Evolutionary conservation across 2,329 filamentous ascomycete genomes (phyloP), one percentile per base, ranked within the genome.

Genomic region (Fusarium anguioides): DNA sequence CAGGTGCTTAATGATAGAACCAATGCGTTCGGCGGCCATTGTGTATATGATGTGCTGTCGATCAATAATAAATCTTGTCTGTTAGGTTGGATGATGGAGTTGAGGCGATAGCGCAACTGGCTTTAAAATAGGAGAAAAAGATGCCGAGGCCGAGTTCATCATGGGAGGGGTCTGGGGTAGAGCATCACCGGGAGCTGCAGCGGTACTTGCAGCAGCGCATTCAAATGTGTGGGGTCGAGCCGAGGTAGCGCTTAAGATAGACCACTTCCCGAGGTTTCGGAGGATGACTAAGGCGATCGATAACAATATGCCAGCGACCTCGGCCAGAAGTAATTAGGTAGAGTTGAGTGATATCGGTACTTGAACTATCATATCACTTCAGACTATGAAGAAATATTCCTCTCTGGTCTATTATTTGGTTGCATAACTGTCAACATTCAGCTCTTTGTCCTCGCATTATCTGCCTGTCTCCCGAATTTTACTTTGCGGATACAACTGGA

Each of bases 21-120:
- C 91, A 72, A 98, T 89, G 81, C 94, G 89, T 84, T 97, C 93
- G 65, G 89, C 86, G 71, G 93, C 91, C 92, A 95, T 96, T 73
- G 72, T 84, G 78, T 61, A 48, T 55, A 47, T 31, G 53, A 24
- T 53, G 20, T 45, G 21, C 42, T 60, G 37, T 37, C 12, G 18
- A 44, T 55, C 27, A 11, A 36, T 17, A 17, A 36, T 4, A 17
- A 14, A 18, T 31, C 12, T 37, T 57, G 31, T 39, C 21, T 49
- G 29, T 55, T 36, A 49, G 23, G 27, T 51, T 26, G 29, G 21
- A 42, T 46, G 46, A 15, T 24, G 20, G 33, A 41, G 37, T 20
- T 18, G 42, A 46, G 40, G 40, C 20, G 40, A 57, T 31, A 48
- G 50, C 45, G 39, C 41, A 24, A 39, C 46, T 48, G 56, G 39